Evolutionary conservation across 371 early-diverging fungal genomes (phyloP).

Genomic region (Funneliformis caledonium): DNA sequence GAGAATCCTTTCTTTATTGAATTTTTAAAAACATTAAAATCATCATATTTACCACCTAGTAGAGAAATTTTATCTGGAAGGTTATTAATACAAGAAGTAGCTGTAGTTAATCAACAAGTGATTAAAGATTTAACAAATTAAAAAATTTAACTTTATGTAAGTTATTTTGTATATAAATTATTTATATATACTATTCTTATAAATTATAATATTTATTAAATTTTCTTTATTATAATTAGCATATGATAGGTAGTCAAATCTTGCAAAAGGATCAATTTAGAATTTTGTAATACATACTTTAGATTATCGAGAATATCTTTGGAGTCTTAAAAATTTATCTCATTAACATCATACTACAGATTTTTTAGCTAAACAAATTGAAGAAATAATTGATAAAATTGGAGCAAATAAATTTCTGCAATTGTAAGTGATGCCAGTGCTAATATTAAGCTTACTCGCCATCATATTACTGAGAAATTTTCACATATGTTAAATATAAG

Average conservation of each 20-base stretch:
- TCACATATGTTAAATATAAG: neutral
- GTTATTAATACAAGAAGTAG: neutral
- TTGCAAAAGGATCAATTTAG: conserved; percentile 21
- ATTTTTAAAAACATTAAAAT: neutral
- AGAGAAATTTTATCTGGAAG: neutral
- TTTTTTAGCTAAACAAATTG: conserved; percentile 13
- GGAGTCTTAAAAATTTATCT: conserved; percentile 14
- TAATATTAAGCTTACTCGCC: neutral
- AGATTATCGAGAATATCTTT: neutral
- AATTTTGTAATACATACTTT: conserved; percentile 23
- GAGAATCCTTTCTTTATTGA: conserved; percentile 14
- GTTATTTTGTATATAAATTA: too few relatives aligned
- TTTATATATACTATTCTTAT: too few relatives aligned
- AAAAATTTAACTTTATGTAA: neutral
- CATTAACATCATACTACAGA: neutral
- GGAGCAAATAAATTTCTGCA: conserved; percentile 8
- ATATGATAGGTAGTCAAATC: conserved; percentile 9
- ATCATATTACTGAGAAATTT: neutral
- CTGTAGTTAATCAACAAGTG: neutral
- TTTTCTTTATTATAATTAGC: neutral
- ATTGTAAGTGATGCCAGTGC: neutral
- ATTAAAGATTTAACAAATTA: neutral
- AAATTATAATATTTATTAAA: too few relatives aligned
- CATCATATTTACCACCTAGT: neutral
- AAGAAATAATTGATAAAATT: neutral